Base-by-base conservation (phyloP, 1,284 basidiomycete genomes). In the Malassezia equina region DNA sequence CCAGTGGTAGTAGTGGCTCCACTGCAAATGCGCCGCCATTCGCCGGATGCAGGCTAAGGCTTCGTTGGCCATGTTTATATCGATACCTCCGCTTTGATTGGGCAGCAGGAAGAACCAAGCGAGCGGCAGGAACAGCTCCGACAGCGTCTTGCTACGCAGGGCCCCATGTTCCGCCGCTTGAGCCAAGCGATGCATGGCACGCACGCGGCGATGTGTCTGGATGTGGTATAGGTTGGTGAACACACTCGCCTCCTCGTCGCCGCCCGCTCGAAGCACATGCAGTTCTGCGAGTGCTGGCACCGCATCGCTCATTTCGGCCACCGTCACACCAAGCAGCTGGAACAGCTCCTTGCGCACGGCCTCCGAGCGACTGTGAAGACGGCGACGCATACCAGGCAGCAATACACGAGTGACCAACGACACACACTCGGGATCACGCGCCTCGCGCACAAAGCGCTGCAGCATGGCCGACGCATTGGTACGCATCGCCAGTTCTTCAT, bases 191-290 rank as follows among this genome's bases (percentile, higher is more conserved):
- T 86, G 83, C 31, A 98, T 79, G 0, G 94, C 93, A 60, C 94
- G 80, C 1, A 85, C 84, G 19, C 93, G 83, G 55, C 93, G 84
- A 75, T 98, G 93, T 4, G 86, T 78, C 76, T 98, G 94, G 49
- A 98, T 84, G 75, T 99, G 94, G 61, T 87, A 83, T 48, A 98
- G 83, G 75, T 99, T 98, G 78, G 85, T 85, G 80, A 99, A 96
- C 78, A 98, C 93, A 73, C 86, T 91, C 25, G 89, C 90, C 75
- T 98, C 94, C 44, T 88, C 86, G 68, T 98, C 93, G 0, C 88
- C 90, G 15, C 81, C 83, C 4, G 86, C 88, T n/a, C 95, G 80
- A 9, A 98, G 78, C 9, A 83, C 80, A 7, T 77, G 81, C 83
- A 95, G 84, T 69, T 95, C 90, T 44, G 81, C 81, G 36, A 95